phyloP scores from a whole-genome alignment of 257 asterid genomes.

The Solanum appendiculatum region DNA sequence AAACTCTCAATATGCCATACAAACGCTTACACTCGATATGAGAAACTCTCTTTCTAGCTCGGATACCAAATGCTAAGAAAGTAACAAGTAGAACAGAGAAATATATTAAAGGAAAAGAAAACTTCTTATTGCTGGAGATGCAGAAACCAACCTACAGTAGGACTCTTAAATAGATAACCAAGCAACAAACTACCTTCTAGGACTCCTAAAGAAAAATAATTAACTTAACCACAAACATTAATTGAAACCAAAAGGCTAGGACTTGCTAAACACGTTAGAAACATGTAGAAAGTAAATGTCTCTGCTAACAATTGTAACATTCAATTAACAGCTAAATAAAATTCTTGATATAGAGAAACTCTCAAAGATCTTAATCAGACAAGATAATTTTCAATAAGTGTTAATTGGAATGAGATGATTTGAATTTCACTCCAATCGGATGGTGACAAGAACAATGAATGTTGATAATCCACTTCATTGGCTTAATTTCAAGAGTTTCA shows the following conservation, averaged over 20 bases:
- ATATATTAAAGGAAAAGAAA: neutral
- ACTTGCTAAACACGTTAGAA: neutral
- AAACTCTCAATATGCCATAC: neutral
- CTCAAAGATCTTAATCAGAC: neutral
- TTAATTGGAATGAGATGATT: neutral
- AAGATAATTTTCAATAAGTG: too few relatives aligned
- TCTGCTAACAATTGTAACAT: neutral
- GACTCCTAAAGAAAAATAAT: neutral
- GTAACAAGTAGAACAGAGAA: neutral
- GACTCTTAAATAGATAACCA: neutral
- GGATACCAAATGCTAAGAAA: neutral
- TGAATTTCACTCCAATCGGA: neutral
- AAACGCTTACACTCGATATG: neutral
- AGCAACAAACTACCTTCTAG: neutral
- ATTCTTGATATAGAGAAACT: neutral
- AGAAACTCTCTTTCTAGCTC: neutral
- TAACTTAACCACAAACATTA: neutral
- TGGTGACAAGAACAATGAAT: neutral
- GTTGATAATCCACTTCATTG: neutral
- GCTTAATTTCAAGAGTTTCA: neutral
- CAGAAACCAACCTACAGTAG: neutral
- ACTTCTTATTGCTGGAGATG: neutral
- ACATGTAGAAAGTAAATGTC: neutral
- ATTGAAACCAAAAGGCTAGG: neutral
- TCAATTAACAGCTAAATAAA: neutral